These are phyloP conservation scores for Bromus sterilis DNA, from an alignment of 176 grass and related monocot genomes.

Conservation along the genomic window DNA sequence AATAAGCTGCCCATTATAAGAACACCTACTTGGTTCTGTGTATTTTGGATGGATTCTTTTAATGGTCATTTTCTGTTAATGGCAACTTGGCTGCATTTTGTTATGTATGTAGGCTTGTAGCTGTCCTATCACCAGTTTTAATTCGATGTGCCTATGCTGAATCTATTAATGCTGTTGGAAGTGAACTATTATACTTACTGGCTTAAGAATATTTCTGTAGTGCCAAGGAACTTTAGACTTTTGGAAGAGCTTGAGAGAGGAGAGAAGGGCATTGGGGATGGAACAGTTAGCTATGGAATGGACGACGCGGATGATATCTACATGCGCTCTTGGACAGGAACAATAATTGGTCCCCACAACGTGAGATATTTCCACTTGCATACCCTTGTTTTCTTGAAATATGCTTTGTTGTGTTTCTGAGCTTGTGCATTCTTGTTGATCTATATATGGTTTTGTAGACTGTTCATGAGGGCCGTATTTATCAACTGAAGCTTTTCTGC, in stretches of 20 bases:
- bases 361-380: conserved; percentile 1
- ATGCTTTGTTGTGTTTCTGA: neutral
- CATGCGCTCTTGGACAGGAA: conserved; percentile 34
- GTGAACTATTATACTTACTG: neutral
- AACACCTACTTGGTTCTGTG: neutral
- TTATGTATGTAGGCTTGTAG: neutral
- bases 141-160: neutral
- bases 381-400: neutral
- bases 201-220: neutral
- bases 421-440: neutral
- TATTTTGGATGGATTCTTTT: neutral
- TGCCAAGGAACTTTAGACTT: conserved; percentile 25
- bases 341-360: conserved; percentile 29
- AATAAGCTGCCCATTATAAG: neutral
- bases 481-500: conserved; percentile 27
- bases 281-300: conserved; percentile 35
- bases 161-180: neutral
- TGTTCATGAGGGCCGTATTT: conserved; percentile 20
- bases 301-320: conserved; percentile 22
- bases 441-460: conserved; percentile 14
- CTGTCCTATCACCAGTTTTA: neutral
- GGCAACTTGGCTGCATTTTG: too few relatives aligned
- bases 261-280: conserved; percentile 34
- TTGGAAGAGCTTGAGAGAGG: conserved; percentile 32
- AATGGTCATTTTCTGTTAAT: neutral